A percentile compares a stretch with the other conserved stretches of the same genome.
Conservation (phyloP, 306 rosid genomes). For the Quercus berberidifolia region DNA sequence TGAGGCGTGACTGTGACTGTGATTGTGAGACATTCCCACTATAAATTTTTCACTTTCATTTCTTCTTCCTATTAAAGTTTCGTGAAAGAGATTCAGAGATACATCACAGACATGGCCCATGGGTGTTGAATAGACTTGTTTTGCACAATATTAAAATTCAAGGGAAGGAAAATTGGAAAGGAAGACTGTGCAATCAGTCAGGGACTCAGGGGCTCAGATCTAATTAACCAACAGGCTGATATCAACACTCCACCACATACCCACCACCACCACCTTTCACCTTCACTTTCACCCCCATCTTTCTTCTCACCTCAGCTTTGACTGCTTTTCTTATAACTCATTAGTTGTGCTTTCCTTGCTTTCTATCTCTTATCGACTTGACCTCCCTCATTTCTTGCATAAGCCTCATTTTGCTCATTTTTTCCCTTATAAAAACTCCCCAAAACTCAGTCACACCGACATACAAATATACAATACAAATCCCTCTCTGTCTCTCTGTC, state of each 20-base stretch:
- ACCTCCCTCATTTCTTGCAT: constrained; percentile 26
- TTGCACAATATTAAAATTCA: constrained; percentile 17
- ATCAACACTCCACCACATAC: constrained; percentile 43
- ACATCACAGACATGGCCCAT: constrained; percentile 25
- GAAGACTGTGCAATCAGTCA: neutral
- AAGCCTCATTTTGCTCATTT: constrained; percentile 1
- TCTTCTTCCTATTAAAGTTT: constrained; percentile 10
- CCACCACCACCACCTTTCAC: constrained; percentile 6
- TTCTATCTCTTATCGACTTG: constrained; percentile 21
- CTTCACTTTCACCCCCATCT: constrained; percentile 19
- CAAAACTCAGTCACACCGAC: constrained; percentile 6
- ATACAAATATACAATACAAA: constrained; percentile 1
- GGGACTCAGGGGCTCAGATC: constrained; percentile 36
- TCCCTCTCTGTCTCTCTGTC: neutral
- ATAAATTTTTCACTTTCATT: neutral
- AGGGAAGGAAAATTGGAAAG: constrained; percentile 7
- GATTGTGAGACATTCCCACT: neutral
- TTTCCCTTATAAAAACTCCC: constrained; percentile 23
- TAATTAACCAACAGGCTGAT: constrained; percentile 35
- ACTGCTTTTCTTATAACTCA: constrained; percentile 23
- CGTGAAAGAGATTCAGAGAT: constrained; percentile 1
- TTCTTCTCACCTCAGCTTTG: constrained; percentile 19
- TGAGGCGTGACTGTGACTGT: neutral
- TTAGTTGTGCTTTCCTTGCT: constrained; percentile 28
- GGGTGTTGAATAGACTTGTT: constrained; percentile 19